Base-by-base conservation (phyloP, 129 eudicot genomes). In the Mikania micrantha region DNA sequence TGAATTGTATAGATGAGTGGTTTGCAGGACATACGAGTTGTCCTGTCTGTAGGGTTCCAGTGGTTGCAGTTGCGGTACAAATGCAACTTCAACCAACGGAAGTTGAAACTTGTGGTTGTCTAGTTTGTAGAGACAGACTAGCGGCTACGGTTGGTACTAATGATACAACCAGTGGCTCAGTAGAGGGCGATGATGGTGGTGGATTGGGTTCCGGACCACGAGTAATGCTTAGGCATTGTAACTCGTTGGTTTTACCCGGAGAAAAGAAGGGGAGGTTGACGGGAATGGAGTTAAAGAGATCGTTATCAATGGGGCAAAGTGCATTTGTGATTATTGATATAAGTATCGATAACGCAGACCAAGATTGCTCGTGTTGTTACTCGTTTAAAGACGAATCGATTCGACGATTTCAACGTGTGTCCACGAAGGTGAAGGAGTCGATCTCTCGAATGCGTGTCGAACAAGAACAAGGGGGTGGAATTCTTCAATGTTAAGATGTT, bases 281-380 rank as follows among this genome's bases (percentile, higher is more conserved):
- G 22, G 60, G 71, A 56, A 48, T 47, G 60, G 90, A 77, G 41
- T 67, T 86, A 60, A 86, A 78, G 52, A 44, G 94, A 10, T 87
- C 94, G 8, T 59, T 75, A 59, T 87, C 94, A 7, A 75, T 87
- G 94, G 89, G 83, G 69, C 83, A 76, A 68, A 68, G 70, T 60
- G 44, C 74, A 50, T 68, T 62, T 60, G 79, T 83, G 0, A 75
- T 59, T 16, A 44, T 80, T 39, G 77, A 83, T 48, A 62, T 71
- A 7, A 70, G 73, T 15, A 42, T 70, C 4, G 84, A 61, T 5
- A 66, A 75, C 22, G 49, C 47, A 58, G 66, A 54, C 9, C 56
- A 34, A 27, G 66, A 52, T 50, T 54, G 45, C 8, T 7, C 28
- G 17, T 66, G 39, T 15, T 67, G 73, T 34, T 70, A 76, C 25